Evolutionary conservation across 2,329 filamentous ascomycete genomes (phyloP).

Genomic region (Venturia nashicola): DNA sequence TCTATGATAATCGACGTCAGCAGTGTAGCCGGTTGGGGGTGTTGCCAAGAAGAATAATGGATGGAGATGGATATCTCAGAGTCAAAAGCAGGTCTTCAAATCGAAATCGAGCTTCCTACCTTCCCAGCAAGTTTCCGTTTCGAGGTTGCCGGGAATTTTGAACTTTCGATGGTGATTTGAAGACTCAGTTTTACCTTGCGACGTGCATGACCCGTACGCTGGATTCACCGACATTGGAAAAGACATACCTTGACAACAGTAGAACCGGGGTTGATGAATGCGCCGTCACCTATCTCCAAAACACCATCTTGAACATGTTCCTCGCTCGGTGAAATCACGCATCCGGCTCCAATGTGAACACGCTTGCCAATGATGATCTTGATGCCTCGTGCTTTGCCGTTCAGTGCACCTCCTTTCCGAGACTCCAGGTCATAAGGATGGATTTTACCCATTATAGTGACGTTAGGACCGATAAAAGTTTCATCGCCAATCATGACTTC

Average conservation of each 20-base stretch:
- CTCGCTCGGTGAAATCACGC: conserved; percentile 2
- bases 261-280: conserved; percentile 5
- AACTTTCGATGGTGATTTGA: background rate
- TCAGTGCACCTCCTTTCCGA: conserved; percentile 41
- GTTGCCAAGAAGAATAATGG: background rate
- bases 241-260: conserved; percentile 11
- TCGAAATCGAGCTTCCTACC: background rate
- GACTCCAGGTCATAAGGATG: conserved; percentile 48
- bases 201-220: no score
- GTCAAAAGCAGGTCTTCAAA: background rate
- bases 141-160: background rate
- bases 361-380: conserved; percentile 10
- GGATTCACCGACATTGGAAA: background rate
- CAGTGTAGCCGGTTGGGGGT: background rate
- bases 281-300: conserved; percentile 9
- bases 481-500: conserved; percentile 70
- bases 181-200: no score
- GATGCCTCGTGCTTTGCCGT: conserved; percentile 7
- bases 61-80: background rate
- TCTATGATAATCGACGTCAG: background rate
- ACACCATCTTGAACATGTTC: background rate
- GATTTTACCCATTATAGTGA: conserved; percentile 60
- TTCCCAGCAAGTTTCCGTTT: background rate
- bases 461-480: conserved; percentile 60
- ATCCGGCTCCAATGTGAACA: conserved; percentile 10